Percentiles rank a stretch among this genome's conserved stretches.
Evolutionary conservation across 306 rosid genomes (phyloP).

Genomic region (Cicer cuneatum): DNA sequence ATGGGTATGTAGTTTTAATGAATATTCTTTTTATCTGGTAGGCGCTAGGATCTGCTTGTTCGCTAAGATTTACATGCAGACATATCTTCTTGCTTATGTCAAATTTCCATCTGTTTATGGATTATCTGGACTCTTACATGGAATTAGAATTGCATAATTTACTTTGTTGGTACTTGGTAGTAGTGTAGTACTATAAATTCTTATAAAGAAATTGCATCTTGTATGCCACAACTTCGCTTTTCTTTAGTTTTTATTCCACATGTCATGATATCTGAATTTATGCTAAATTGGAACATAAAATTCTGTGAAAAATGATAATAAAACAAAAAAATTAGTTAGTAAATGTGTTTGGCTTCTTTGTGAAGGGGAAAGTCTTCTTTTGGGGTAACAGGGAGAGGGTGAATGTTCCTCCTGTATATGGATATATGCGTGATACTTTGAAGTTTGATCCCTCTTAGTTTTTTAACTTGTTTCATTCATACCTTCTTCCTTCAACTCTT

Average conservation of each 20-base stretch:
- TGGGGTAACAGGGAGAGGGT: slow-evolving; percentile 4
- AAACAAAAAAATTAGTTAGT: neutral
- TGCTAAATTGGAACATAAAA: neutral
- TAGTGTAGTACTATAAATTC: slow-evolving; percentile 5
- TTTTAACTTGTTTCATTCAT: slow-evolving; percentile 22
- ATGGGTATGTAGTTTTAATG: slow-evolving; percentile 74
- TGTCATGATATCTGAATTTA: neutral
- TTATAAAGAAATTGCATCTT: neutral
- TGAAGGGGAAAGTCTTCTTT: slow-evolving; percentile 10
- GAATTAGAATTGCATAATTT: neutral
- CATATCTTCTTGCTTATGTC: neutral
- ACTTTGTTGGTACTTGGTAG: neutral
- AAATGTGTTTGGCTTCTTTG: neutral
- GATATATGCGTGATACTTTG: slow-evolving; percentile 20
- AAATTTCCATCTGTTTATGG: slow-evolving; percentile 20
- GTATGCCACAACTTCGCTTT: neutral
- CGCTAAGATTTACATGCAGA: slow-evolving; percentile 14
- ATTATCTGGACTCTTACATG: neutral
- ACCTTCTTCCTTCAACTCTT: slow-evolving; percentile 3
- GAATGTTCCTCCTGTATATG: slow-evolving; percentile 23
- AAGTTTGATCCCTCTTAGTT: slow-evolving; percentile 18
- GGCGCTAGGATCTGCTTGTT: slow-evolving; percentile 6
- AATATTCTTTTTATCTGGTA: slow-evolving; percentile 22
- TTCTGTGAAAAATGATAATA: neutral
- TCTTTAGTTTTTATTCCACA: neutral